Evolutionary conservation across 148 eudicot genomes (phyloP).

Genomic region (Heliamphora exappendiculata): DNA sequence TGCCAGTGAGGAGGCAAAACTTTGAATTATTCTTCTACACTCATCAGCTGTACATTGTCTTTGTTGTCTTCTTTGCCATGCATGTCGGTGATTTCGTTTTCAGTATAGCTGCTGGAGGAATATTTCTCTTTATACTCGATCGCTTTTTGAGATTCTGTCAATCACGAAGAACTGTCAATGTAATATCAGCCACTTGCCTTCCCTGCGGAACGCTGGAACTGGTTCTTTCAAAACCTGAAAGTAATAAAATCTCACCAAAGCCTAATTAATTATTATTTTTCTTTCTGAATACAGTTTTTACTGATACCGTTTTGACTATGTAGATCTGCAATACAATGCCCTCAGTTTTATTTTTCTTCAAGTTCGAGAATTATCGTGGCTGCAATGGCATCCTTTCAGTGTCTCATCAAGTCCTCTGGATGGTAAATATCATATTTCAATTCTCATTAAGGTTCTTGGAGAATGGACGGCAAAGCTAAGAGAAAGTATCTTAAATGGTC

Average conservation of each 20-base stretch:
- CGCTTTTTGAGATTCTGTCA: constrained; percentile 75
- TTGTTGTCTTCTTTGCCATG: constrained; percentile 61
- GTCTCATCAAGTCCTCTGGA: constrained; percentile 81
- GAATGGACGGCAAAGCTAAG: constrained; percentile 55
- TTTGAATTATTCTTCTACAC: constrained; percentile 89
- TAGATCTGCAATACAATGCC: constrained; percentile 72
- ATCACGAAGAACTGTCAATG: constrained; percentile 55
- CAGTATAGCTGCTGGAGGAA: constrained; percentile 50
- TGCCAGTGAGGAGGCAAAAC: constrained; percentile 45
- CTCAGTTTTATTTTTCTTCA: constrained; percentile 77
- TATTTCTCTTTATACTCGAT: constrained; percentile 81
- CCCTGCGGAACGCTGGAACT: constrained; percentile 76
- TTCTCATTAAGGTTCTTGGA: constrained; percentile 68
- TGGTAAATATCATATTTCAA: constrained; percentile 55
- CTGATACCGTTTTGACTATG: constrained; percentile 13
- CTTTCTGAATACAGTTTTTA: background rate
- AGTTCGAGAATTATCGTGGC: constrained; percentile 70
- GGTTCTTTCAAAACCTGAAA: constrained; percentile 59
- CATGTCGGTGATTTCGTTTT: constrained; percentile 71
- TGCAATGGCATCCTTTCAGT: constrained; percentile 89
- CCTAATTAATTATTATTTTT: background rate
- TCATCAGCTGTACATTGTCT: constrained; percentile 67
- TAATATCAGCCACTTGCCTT: constrained; percentile 60
- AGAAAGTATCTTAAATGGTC: constrained; percentile 30
- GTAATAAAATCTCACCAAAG: constrained; percentile 25